Conservation (phyloP, 495 filamentous ascomycete species). For the Penicillium parvum region DNA sequence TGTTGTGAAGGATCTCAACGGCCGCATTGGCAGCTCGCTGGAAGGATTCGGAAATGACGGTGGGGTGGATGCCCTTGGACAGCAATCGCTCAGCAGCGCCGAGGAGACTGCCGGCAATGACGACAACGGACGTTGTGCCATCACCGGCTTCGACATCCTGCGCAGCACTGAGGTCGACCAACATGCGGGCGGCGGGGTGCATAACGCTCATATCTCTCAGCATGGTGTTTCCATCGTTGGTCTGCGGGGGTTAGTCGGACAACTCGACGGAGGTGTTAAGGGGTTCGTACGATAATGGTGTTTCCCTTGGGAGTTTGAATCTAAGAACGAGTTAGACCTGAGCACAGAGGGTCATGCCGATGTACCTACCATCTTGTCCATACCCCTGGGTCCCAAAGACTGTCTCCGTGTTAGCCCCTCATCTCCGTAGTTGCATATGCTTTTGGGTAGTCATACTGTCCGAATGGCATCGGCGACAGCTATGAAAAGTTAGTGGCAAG, state of each 20-base stretch:
- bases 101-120: conserved; percentile 90
- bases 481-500: conserved; percentile 31
- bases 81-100: conserved; percentile 90
- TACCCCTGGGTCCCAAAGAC: conserved; percentile 70
- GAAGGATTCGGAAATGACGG: conserved; percentile 96
- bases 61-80: conserved; percentile 91
- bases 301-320: conserved; percentile 94
- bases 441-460: conserved; percentile 50
- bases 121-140: conserved; percentile 96
- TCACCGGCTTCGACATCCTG: conserved; percentile 99
- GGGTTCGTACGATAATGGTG: conserved; percentile 72
- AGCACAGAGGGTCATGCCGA: not conserved
- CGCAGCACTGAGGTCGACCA: conserved; percentile 92
- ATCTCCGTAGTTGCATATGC: conserved; percentile 22
- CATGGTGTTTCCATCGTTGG: conserved; percentile 99
- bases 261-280: conserved; percentile 5
- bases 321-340: conserved; percentile 33
- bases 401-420: conserved; percentile 45
- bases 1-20: conserved; percentile 85
- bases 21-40: conserved; percentile 86
- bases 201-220: conserved; percentile 96
- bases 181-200: conserved; percentile 98
- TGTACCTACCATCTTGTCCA: conserved; percentile 87
- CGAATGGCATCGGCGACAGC: conserved; percentile 96
- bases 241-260: conserved; percentile 45